Conservation (phyloP, 805 yeast genomes). For the Wickerhamia fluorescens region DNA sequence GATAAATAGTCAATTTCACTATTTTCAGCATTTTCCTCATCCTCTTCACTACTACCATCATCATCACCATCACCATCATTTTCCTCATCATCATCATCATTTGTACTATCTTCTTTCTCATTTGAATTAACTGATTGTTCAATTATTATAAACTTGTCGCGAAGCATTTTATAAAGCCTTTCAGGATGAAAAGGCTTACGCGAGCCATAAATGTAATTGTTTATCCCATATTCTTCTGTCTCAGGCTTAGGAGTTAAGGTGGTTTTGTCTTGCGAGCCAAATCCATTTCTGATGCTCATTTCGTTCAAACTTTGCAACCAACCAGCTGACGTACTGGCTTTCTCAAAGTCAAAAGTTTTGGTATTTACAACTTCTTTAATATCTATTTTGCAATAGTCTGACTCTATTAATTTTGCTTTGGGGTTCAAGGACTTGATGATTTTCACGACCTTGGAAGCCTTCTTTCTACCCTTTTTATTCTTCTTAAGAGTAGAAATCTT, state of each 20-base stretch:
- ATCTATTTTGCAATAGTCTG: constrained; percentile 33
- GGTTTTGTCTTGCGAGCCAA: constrained; percentile 9
- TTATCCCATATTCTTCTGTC: constrained; percentile 41
- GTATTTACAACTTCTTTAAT: constrained; percentile 30
- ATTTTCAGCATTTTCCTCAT: constrained; percentile 6
- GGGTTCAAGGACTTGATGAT: constrained; percentile 35
- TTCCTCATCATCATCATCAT: constrained; percentile 5
- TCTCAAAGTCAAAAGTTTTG: constrained; percentile 31
- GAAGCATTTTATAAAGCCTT: constrained; percentile 27
- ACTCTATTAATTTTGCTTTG: constrained; percentile 28
- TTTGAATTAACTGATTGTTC: constrained; percentile 11
- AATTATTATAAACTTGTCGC: constrained; percentile 27
- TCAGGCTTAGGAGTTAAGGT: constrained; percentile 36
- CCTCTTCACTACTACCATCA: constrained; percentile 8
- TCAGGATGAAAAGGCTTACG: constrained; percentile 42
- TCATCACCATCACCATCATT: constrained; percentile 7
- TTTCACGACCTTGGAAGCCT: constrained; percentile 19
- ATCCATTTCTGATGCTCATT: constrained; percentile 27
- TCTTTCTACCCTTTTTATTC: constrained; percentile 4
- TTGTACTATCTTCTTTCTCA: constrained; percentile 12
- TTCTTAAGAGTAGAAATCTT: constrained; percentile 24
- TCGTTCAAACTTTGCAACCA: constrained; percentile 39
- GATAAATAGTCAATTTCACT: constrained; percentile 10
- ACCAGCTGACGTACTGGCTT: constrained; percentile 37
- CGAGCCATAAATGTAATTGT: constrained; percentile 34